phyloP scores from a whole-genome alignment of 345 rosid species.

The Corchorus capsularis region DNA sequence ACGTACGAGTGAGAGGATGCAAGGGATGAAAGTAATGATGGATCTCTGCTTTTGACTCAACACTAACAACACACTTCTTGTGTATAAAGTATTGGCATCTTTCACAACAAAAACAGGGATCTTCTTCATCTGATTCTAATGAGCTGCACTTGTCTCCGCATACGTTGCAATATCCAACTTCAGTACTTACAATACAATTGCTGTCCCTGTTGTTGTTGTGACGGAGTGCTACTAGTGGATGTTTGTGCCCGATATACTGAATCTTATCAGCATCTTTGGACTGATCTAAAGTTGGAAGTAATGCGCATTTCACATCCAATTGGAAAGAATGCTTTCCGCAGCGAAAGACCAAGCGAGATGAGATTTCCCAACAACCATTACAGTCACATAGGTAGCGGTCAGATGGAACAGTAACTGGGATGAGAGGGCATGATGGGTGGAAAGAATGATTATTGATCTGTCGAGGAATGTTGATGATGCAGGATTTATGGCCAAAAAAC shows the following conservation, averaged over 20 bases:
- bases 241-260: constrained; percentile 5
- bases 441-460: too few relatives aligned
- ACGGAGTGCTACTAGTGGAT: constrained; percentile 13
- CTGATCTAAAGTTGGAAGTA: constrained; percentile 11
- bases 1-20: constrained; percentile 9
- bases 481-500: constrained; percentile 1
- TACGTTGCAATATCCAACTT: background rate
- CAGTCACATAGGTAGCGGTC: background rate
- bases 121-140: background rate
- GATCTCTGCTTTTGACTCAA: background rate
- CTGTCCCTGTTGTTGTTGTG: background rate
- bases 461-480: too few relatives aligned
- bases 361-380: background rate
- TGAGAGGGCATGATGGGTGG: too few relatives aligned
- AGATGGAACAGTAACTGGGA: background rate
- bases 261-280: background rate
- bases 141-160: background rate
- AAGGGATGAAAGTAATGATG: background rate
- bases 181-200: background rate
- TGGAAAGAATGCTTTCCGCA: constrained; percentile 8
- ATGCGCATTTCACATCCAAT: constrained; percentile 13
- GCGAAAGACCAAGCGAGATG: constrained; percentile 2
- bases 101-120: background rate
- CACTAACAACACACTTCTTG: background rate
- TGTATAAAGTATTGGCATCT: constrained; percentile 15